Percentiles rank a stretch among this genome's conserved stretches.
Evolutionary conservation across 163 green algal species (phyloP).

Genomic region (Scenedesmus sp.): DNA sequence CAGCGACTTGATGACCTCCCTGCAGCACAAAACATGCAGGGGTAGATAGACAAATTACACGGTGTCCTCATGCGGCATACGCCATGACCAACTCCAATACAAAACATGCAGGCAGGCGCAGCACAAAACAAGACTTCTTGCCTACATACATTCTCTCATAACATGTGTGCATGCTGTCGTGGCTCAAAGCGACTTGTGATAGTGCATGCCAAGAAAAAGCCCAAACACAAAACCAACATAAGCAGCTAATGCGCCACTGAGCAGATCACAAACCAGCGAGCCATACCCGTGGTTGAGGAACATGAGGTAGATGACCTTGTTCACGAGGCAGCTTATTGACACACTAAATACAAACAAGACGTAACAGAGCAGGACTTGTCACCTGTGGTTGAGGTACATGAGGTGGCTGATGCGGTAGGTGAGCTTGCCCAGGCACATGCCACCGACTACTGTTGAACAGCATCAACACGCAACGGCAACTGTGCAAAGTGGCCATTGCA

Average conservation of each 20-base stretch:
- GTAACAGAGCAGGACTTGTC: too few species aligned
- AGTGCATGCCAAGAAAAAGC: too few species aligned
- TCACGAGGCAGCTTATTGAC: not conserved
- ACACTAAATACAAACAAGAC: too few species aligned
- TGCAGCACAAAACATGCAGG: not conserved
- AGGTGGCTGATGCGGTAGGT: constrained; percentile 41
- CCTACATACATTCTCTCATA: too few species aligned
- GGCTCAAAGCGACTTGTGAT: too few species aligned
- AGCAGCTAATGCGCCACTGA: not conserved
- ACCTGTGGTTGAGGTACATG: constrained; percentile 46
- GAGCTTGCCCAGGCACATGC: constrained; percentile 20
- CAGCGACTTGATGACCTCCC: constrained; percentile 45
- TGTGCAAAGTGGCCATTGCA: not conserved
- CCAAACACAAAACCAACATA: not conserved
- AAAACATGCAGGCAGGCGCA: not conserved
- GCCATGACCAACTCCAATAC: not conserved
- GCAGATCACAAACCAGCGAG: too few species aligned
- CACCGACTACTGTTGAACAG: too few species aligned
- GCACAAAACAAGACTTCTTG: not conserved
- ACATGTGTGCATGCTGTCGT: too few species aligned
- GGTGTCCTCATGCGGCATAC: not conserved
- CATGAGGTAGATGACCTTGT: constrained; percentile 48
- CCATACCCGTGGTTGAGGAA: constrained; percentile 9
- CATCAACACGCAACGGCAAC: not conserved
- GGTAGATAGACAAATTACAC: not conserved